Evolutionary conservation across 768 basidiomycete species (phyloP).

Genomic region (Lactarius akahatsu): DNA sequence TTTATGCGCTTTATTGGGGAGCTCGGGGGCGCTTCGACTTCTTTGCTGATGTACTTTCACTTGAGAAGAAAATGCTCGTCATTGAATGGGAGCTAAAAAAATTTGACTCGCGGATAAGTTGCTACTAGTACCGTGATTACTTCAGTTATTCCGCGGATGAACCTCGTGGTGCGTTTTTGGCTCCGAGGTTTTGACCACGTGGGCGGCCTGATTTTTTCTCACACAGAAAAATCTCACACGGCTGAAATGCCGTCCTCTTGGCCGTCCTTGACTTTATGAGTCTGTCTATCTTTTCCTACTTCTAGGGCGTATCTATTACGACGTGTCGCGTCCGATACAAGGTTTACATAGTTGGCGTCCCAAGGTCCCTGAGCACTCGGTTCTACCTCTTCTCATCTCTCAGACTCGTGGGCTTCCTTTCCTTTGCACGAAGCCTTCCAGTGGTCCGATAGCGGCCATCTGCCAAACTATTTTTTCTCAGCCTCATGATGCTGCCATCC

Average conservation of each 20-base stretch:
- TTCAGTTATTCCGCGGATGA: too few relatives aligned
- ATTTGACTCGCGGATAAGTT: too few relatives aligned
- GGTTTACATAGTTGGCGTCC: too few relatives aligned
- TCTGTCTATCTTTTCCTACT: not conserved
- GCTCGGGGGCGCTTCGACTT: too few relatives aligned
- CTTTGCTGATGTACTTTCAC: too few relatives aligned
- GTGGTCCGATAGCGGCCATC: not conserved
- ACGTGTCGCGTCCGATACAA: not conserved
- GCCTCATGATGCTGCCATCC: not conserved
- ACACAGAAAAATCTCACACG: not conserved
- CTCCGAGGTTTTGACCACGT: not conserved
- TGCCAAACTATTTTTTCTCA: not conserved
- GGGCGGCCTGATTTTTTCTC: not conserved
- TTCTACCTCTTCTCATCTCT: not conserved
- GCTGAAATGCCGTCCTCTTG: too few relatives aligned
- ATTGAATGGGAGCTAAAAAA: too few relatives aligned
- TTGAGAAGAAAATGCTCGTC: too few relatives aligned
- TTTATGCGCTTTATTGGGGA: not conserved
- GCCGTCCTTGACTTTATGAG: not conserved
- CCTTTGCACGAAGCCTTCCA: not conserved
- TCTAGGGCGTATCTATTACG: not conserved
- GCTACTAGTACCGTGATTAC: too few relatives aligned
- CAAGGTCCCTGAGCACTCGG: too few relatives aligned
- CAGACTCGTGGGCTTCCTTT: not conserved
- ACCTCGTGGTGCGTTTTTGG: too few relatives aligned